Percentiles rank a stretch among this genome's conserved stretches.
phyloP scores from a whole-genome alignment of 352 stramenopile genomes.

The Phytophthora agathidicida region DNA sequence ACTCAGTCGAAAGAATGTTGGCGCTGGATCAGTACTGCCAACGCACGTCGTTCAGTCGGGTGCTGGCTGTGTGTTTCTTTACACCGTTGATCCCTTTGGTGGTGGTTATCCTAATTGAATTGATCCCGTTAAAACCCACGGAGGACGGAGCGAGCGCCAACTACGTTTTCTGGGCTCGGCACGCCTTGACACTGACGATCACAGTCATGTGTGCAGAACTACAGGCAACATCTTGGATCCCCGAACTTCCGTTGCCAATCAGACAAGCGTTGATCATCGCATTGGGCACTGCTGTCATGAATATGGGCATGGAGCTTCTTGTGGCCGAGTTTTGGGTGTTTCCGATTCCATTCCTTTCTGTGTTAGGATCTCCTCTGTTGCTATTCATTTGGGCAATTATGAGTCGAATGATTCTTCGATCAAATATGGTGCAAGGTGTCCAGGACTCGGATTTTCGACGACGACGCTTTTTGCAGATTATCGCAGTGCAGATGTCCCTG shows the following conservation, averaged over 20 bases:
- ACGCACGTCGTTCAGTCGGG: slow-evolving; percentile 19
- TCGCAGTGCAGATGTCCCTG: slow-evolving; percentile 15
- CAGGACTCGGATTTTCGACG: slow-evolving; percentile 26
- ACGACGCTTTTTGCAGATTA: slow-evolving; percentile 32
- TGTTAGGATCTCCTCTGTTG: slow-evolving; percentile 22
- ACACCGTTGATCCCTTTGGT: slow-evolving; percentile 30
- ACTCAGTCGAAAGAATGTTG: slow-evolving; percentile 42
- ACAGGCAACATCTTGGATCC: slow-evolving; percentile 32
- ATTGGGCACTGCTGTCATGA: slow-evolving; percentile 9
- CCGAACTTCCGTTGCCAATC: slow-evolving; percentile 22
- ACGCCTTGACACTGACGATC: slow-evolving; percentile 8
- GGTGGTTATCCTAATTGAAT: slow-evolving; percentile 18
- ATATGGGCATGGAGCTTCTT: neutral
- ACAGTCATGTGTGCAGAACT: slow-evolving; percentile 15
- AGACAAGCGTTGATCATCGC: slow-evolving; percentile 1
- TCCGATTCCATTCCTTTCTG: slow-evolving; percentile 38
- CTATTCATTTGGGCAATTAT: slow-evolving; percentile 3
- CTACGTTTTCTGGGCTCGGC: slow-evolving; percentile 39
- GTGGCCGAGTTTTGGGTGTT: slow-evolving; percentile 28
- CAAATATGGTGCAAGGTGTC: slow-evolving; percentile 2
- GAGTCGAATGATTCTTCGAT: slow-evolving; percentile 14
- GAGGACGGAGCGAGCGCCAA: slow-evolving; percentile 21
- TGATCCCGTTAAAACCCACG: slow-evolving; percentile 14
- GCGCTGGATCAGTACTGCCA: slow-evolving; percentile 40
- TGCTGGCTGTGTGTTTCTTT: slow-evolving; percentile 29